Percentiles rank a stretch among this genome's conserved stretches.
Conservation (phyloP, 2,329 filamentous ascomycete species). For the Cladosporium phlei region DNA sequence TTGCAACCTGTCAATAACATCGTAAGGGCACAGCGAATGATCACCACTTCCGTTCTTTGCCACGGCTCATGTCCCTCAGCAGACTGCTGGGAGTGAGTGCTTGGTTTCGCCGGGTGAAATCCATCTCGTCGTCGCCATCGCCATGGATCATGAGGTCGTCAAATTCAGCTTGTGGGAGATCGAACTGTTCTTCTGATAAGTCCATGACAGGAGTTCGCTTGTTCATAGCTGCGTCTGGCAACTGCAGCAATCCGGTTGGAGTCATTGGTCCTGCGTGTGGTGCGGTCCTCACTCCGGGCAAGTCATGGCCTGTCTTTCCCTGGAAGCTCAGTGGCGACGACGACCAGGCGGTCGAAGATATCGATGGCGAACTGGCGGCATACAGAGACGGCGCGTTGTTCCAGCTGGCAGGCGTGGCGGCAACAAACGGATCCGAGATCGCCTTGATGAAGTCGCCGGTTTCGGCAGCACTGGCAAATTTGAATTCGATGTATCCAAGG, state of each 20-base stretch:
- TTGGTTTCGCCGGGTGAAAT: background rate
- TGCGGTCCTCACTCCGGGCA: background rate
- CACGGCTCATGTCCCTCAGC: slow-evolving; percentile 3
- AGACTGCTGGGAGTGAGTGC: slow-evolving; percentile 9
- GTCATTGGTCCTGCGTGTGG: slow-evolving; percentile 6
- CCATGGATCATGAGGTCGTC: background rate
- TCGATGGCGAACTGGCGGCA: slow-evolving; percentile 6
- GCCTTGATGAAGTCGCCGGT: slow-evolving; percentile 1
- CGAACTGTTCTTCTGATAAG: background rate
- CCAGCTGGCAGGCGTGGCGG: slow-evolving; percentile 9
- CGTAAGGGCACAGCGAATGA: no score
- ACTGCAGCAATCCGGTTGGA: slow-evolving; percentile 6
- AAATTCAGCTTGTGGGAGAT: slow-evolving; percentile 1
- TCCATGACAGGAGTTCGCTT: slow-evolving; percentile 2
- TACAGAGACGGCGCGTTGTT: slow-evolving; percentile 8
- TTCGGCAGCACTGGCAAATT: slow-evolving; percentile 5
- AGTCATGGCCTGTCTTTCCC: background rate
- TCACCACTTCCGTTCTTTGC: background rate
- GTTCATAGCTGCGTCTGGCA: slow-evolving; percentile 11
- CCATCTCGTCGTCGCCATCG: slow-evolving; percentile 6
- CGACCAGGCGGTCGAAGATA: slow-evolving; percentile 2
- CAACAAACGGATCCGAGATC: slow-evolving; percentile 6
- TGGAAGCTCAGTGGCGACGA: slow-evolving; percentile 10
- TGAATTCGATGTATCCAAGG: slow-evolving; percentile 12
- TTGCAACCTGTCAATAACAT: background rate